phyloP scores from a whole-genome alignment of 176 grass and related monocot genomes.

The bread wheat (Triticum aestivum) region IWGSC_CS_RefSeq_v2.1 NC_057806.1:258877893-258878392 shows the following conservation, averaged over 20 bases:
- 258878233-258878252: no score
- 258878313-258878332: no score
- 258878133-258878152: background rate
- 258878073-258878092: background rate
- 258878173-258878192: background rate
- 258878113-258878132: background rate
- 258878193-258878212: no score
- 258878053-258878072: slow-evolving; percentile 2
- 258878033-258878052: background rate
- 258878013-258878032: background rate
- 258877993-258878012: background rate
- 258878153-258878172: background rate
- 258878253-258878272: no score
- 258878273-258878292: no score
- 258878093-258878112: background rate
- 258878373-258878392: no score
- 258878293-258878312: no score
- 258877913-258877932: background rate
- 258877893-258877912: background rate
- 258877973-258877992: background rate
- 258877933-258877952: background rate
- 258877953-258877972: background rate
- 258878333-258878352: no score
- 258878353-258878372: no score
- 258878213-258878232: no score